Percentiles rank a stretch among this genome's conserved stretches.
Conservation (phyloP, 768 basidiomycete genomes). For the Daedaleopsis nitida region DNA sequence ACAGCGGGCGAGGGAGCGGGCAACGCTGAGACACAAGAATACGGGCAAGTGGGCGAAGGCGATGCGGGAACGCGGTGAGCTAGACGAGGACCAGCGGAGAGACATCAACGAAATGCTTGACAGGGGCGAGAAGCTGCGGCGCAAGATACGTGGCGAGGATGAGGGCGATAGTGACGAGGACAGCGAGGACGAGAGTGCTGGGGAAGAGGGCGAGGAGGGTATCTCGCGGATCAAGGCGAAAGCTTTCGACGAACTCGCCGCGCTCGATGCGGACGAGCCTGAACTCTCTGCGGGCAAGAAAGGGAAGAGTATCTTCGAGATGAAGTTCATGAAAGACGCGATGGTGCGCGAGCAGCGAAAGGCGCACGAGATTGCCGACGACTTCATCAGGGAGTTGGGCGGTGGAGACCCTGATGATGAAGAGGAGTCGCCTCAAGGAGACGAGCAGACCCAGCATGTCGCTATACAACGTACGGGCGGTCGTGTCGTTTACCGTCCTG, state of each 20-base stretch:
- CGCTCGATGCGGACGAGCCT: constrained; percentile 38
- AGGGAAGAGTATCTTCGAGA: constrained; percentile 78
- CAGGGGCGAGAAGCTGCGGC: constrained; percentile 74
- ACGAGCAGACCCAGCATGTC: constrained; percentile 24
- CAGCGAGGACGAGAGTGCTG: constrained; percentile 46
- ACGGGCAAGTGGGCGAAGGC: constrained; percentile 87
- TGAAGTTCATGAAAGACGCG: constrained; percentile 99
- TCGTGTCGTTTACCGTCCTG: constrained; percentile 63
- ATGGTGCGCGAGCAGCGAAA: constrained; percentile 64
- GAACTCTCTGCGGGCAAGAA: constrained; percentile 38
- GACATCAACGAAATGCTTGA: constrained; percentile 88
- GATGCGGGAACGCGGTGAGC: constrained; percentile 69
- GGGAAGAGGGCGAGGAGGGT: constrained; percentile 40
- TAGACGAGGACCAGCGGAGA: constrained; percentile 59
- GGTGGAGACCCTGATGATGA: constrained; percentile 37
- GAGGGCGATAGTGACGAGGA: constrained; percentile 62
- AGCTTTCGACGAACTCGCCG: constrained; percentile 80
- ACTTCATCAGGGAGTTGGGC: constrained; percentile 72
- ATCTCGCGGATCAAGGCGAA: constrained; percentile 56
- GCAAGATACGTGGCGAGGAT: constrained; percentile 70
- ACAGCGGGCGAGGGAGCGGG: constrained; percentile 84
- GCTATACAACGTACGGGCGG: constrained; percentile 65
- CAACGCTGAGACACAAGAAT: constrained; percentile 85
- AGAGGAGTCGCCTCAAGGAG: constrained; percentile 30
- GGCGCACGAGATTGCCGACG: constrained; percentile 66